Evolutionary conservation across 768 basidiomycete genomes (phyloP), one percentile per base, ranked within the genome.

Genomic region (Daedalea quercina): DNA sequence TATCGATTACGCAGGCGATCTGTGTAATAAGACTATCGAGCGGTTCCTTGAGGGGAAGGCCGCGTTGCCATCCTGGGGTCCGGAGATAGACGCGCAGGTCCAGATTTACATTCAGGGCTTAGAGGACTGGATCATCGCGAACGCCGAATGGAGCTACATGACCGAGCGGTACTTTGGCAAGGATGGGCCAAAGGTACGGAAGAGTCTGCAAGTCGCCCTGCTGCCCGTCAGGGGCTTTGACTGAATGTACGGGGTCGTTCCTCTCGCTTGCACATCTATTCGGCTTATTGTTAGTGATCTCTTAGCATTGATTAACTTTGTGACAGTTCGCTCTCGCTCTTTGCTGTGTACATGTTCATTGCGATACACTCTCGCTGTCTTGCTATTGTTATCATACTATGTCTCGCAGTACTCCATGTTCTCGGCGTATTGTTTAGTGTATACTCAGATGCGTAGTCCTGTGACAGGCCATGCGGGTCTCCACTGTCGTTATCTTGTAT

Each of bases 81-180:
- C 75, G 1, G 65, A 79, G 55, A 75, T 89, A 55, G 85, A 89
- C 67, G 68, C 68, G 2, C 74, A 84, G 37, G 79, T 90, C 28
- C 70, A 70, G 17, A 60, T 75, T 44, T 90, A 90, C 63, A 77
- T 83, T 52, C 69, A 78, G 25, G 87, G 87, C 3, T 69, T 89
- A 46, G 82, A 78, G 20, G 71, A 84, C 61, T 89, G 87, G 86
- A 84, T 88, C 53, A 80, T 82, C 35, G 85, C 84, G 19, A 82
- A 79, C 31, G 62, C 86, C 19, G 81, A 85, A 60, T 88, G 87
- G 87, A 85, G 72, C 28, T 89, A 87, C 61, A 79, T 85, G 61
- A 76, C 78, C n/a, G 80, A 80, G 64, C 69, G 87, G 48, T 89
- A 89, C 63, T 88, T 89, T 62, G 82, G 81, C 22, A 79, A 76